phyloP scores from a whole-genome alignment of 805 yeast species.

The Ogataea populi-albae region DNA sequence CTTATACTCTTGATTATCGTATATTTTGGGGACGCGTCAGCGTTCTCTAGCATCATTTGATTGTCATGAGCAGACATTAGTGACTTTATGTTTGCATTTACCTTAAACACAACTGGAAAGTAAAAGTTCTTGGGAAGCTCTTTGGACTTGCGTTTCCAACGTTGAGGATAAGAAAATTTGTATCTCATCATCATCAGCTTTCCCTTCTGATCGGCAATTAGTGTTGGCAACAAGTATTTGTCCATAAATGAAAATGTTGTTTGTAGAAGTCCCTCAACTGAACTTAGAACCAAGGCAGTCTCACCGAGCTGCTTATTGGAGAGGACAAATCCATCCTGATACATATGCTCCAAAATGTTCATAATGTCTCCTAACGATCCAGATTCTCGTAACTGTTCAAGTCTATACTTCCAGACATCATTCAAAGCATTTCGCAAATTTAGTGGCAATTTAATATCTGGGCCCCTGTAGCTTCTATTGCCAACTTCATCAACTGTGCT shows the following conservation, averaged over 20 bases:
- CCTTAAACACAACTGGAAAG: conserved; percentile 9
- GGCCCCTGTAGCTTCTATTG: conserved; percentile 5
- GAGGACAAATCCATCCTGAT: conserved; percentile 25
- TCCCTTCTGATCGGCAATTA: conserved; percentile 6
- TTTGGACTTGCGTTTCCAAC: neutral
- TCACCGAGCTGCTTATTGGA: conserved; percentile 27
- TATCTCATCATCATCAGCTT: conserved; percentile 7
- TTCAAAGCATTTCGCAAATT: conserved; percentile 26
- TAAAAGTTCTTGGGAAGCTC: conserved; percentile 7
- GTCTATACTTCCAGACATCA: conserved; percentile 31
- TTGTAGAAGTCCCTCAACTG: conserved; percentile 16
- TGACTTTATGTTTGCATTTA: conserved; percentile 1
- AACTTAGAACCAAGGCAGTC: conserved; percentile 25
- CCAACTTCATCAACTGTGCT: conserved; percentile 15
- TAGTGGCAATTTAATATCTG: conserved; percentile 18
- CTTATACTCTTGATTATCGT: conserved; percentile 7
- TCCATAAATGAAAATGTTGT: conserved; percentile 29
- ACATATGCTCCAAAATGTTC: conserved; percentile 17
- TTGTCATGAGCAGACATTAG: conserved; percentile 1
- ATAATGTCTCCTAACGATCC: conserved; percentile 18
- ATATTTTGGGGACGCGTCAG: conserved; percentile 2
- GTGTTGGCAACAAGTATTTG: conserved; percentile 25
- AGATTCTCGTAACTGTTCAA: conserved; percentile 28
- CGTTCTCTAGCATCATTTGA: neutral
- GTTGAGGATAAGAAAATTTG: conserved; percentile 4